Conservation (phyloP, 768 basidiomycete species). For the Polyporus arcularius region DNA sequence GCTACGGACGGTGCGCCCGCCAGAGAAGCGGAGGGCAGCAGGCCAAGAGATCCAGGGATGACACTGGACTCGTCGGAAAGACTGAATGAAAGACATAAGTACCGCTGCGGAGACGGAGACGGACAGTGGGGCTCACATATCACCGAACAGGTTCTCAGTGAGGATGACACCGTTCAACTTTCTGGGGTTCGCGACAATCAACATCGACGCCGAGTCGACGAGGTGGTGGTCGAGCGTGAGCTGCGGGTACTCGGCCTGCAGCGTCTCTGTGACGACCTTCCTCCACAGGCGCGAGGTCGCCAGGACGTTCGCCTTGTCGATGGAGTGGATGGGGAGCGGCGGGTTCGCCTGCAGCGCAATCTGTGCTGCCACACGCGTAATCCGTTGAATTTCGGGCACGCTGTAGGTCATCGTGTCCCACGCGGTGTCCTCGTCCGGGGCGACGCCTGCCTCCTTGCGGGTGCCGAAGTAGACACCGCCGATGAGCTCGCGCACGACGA, state of each 20-base stretch:
- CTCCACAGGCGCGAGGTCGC: slow-evolving; percentile 95
- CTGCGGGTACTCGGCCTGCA: slow-evolving; percentile 86
- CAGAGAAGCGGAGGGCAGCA: slow-evolving; percentile 94
- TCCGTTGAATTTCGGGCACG: slow-evolving; percentile 87
- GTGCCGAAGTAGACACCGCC: slow-evolving; percentile 95
- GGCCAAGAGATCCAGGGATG: slow-evolving; percentile 95
- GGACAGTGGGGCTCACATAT: slow-evolving; percentile 69
- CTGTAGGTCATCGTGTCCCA: slow-evolving; percentile 96
- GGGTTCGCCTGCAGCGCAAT: slow-evolving; percentile 84
- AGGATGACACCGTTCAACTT: slow-evolving; percentile 95
- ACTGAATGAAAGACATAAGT: slow-evolving; percentile 39
- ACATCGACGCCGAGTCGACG: slow-evolving; percentile 96
- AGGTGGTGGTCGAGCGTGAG: slow-evolving; percentile 87
- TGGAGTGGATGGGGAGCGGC: slow-evolving; percentile 84
- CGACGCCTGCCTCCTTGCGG: slow-evolving; percentile 81
- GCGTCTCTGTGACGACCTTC: slow-evolving; percentile 84
- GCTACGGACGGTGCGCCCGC: slow-evolving; percentile 75
- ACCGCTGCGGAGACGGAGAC: background rate
- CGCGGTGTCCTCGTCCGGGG: slow-evolving; percentile 66
- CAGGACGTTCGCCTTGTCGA: slow-evolving; percentile 99
- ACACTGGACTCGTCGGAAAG: slow-evolving; percentile 96
- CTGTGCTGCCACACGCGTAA: slow-evolving; percentile 93
- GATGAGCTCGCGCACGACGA: slow-evolving; percentile 95
- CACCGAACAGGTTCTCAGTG: slow-evolving; percentile 95
- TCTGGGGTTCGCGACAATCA: slow-evolving; percentile 85